Evolutionary conservation across 768 basidiomycete genomes (phyloP), one percentile per base, ranked within the genome.

Genomic region (Lentinus brumalis): DNA sequence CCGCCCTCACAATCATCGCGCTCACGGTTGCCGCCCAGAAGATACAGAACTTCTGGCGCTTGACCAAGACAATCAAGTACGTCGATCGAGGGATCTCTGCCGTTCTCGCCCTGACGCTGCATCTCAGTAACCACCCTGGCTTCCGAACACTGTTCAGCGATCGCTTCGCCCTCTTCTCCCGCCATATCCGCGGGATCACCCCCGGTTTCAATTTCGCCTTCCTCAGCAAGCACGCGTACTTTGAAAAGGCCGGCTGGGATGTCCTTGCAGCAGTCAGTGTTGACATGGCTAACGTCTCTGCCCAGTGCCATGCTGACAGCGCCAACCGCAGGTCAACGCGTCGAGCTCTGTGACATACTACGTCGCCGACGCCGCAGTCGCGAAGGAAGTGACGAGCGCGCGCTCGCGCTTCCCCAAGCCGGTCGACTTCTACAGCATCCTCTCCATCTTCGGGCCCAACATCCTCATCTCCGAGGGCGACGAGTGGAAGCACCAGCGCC

Each of bases 401-500:
- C 75, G 83, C 14, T 71, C 78, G 9, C 78, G 79, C 14, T 88
- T 86, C 64, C 83, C 83, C 0, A 88, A 88, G 66, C 82, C 84
- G 5, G 69, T 82, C 1, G 60, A 79, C 5, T 64, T 75, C 12
- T 88, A 88, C 62, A 61, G 41, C 0, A 60, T 75, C 14, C 71
- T 88, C 15, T 57, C 72, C 0, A 75, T 85, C 57, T 89, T 81
- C 66, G 87, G 87, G 1, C 67, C 66, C 11, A 90, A 88, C 63
- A 83, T 88, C 44, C 80, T 89, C 29, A 80, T 79, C 1, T 83
- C 84, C 0, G 87, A 89, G 66, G 82, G 81, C 39, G 81, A 84
- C 5, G 78, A 83, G 62, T 89, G 86, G 86, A 86, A 86, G 68
- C 80, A 80, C 38, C 86, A 85, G 61, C 73, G 86, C 50, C 85